phyloP scores from a whole-genome alignment of 2,329 filamentous ascomycete genomes.

The Macroventuria anomochaeta region DNA sequence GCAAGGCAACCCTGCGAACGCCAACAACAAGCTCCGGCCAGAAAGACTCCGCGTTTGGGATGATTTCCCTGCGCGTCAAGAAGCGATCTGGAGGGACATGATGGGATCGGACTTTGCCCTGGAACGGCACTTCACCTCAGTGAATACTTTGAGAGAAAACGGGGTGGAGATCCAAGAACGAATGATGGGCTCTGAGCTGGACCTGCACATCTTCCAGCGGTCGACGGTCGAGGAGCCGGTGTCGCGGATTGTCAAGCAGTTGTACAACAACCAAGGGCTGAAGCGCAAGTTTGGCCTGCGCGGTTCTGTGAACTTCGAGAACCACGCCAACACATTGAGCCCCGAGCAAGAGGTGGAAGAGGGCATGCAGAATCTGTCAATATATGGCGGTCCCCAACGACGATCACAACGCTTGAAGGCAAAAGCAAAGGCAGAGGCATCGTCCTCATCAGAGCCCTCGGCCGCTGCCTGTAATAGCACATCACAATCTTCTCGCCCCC shows the following conservation, averaged over 20 bases:
- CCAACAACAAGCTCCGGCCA: not conserved
- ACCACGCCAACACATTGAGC: not conserved
- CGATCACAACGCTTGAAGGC: slow-evolving; percentile 25
- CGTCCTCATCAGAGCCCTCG: slow-evolving; percentile 2
- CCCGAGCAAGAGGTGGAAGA: not conserved
- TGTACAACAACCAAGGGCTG: not conserved
- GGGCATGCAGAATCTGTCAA: not conserved
- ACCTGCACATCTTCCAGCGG: not conserved
- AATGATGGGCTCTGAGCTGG: not conserved
- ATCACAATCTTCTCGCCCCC: slow-evolving; percentile 21
- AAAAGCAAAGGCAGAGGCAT: not conserved
- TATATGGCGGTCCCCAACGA: not conserved
- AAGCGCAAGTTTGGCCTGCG: not conserved
- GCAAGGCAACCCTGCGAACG: not conserved
- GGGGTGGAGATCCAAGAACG: not conserved
- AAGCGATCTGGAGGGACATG: not conserved
- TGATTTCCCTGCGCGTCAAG: not conserved
- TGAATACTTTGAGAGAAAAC: not conserved
- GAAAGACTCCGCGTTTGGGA: not conserved
- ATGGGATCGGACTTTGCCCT: not conserved
- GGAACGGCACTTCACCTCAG: not conserved
- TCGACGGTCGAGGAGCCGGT: not conserved
- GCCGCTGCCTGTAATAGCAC: not conserved
- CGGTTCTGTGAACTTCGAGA: not conserved
- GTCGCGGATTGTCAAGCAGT: not conserved